phyloP scores from a whole-genome alignment of 441 rosid genomes.

The Arabidopsis hybrid region DNA sequence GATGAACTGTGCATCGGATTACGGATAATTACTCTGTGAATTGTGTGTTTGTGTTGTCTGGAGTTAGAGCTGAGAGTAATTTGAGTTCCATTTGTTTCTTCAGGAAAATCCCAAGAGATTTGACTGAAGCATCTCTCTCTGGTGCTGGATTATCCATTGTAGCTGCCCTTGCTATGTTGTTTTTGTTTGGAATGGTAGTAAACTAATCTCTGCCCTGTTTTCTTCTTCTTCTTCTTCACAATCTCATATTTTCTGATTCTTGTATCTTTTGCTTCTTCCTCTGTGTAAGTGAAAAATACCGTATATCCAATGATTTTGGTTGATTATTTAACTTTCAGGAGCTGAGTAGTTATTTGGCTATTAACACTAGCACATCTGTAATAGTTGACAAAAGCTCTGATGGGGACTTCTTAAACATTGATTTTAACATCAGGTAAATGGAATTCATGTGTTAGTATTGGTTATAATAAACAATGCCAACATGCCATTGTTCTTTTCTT shows the following conservation, averaged over 20 bases:
- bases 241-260: too few species aligned
- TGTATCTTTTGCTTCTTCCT: too few species aligned
- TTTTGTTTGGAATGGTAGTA: conserved; percentile 97
- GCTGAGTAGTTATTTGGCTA: conserved; percentile 73
- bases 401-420: conserved; percentile 82
- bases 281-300: not conserved
- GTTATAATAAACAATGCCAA: not conserved
- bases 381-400: conserved; percentile 91
- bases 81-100: conserved; percentile 29
- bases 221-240: not conserved
- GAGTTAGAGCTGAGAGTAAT: conserved; percentile 13
- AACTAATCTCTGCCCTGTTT: conserved; percentile 2
- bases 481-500: not conserved
- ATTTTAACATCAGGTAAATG: conserved; percentile 83
- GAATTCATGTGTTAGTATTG: not conserved
- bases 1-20: not conserved
- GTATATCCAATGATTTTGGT: conserved; percentile 5
- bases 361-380: conserved; percentile 74
- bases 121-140: conserved; percentile 95
- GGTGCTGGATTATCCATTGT: conserved; percentile 93
- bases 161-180: conserved; percentile 83
- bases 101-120: conserved; percentile 98
- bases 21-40: not conserved
- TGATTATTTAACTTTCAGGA: conserved; percentile 61
- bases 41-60: conserved; percentile 8